Evolutionary conservation across 805 yeast species (phyloP), one percentile per base, ranked within the genome.

Genomic region (Limtongia smithiae): DNA sequence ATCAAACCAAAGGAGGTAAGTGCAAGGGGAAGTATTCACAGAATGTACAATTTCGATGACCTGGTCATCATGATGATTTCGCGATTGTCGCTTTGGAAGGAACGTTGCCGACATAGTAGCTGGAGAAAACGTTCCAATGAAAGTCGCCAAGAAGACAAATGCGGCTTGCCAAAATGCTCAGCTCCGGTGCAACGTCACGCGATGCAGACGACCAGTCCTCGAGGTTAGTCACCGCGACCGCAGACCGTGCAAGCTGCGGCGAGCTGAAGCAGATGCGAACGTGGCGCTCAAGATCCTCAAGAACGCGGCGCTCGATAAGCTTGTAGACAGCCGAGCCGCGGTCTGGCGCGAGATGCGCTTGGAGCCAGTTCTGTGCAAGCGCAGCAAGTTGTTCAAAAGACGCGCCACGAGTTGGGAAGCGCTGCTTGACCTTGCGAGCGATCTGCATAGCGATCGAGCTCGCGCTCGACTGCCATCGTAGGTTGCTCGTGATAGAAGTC

Each of bases 121-220:
- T 47, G 8, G 54, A 37, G 44, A 54, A 54, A 30, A 54, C 58
- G 24, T 44, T 36, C 58, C 58, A 54, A 15, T 54, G 58, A 41
- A 51, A 54, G 22, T 48, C 45, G 3, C 51, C 57, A 14, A 54
- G 44, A 33, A 48, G 38, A 31, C 51, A 44, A 15, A 54, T 32
- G 6, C 57, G 32, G 15, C 48, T 50, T 11, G 57, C 50, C 41
- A 54, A 27, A 22, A 48, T 43, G 11, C 37, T 37, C 17, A 54
- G 51, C 32, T 54, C 57, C n/a, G 37, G 44, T 12, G 45, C 40
- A 8, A 54, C 58, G 31, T 54, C 57, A 8, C 38, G 20, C n/a
- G 42, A 25, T 12, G 58, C 57, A 5, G 20, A 27, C 21, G 52
- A 22, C 17, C 11, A 27, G 20, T 21, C 37, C 15, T 14, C 31